Conservation (phyloP, 768 basidiomycete genomes). For the Chiua virens region DNA sequence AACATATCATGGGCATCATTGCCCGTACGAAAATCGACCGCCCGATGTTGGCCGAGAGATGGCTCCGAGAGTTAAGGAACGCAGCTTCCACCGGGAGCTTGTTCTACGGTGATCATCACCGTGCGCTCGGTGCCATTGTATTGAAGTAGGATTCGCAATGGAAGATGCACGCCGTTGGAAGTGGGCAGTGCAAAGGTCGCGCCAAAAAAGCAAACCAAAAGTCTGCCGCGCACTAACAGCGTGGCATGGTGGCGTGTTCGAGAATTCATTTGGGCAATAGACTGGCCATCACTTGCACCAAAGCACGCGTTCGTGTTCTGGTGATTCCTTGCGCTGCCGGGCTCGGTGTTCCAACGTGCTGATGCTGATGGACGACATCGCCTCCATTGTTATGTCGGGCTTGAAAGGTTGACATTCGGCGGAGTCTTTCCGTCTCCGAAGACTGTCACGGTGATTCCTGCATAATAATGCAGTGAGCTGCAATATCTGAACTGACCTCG, state of each 20-base stretch:
- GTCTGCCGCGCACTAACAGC: not conserved
- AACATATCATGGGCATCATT: slow-evolving; percentile 1
- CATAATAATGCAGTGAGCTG: too few relatives aligned
- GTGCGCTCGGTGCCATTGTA: not conserved
- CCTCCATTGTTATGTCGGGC: too few relatives aligned
- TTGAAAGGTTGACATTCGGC: too few relatives aligned
- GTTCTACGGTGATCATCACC: slow-evolving; percentile 2
- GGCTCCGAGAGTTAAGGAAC: slow-evolving; percentile 6
- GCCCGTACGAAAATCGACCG: not conserved
- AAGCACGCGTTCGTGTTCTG: too few relatives aligned
- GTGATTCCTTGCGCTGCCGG: too few relatives aligned
- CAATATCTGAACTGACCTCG: too few relatives aligned
- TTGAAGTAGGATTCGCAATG: not conserved
- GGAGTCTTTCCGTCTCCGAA: too few relatives aligned
- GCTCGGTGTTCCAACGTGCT: too few relatives aligned
- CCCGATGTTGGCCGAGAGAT: not conserved
- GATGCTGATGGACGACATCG: too few relatives aligned
- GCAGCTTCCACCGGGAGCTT: not conserved
- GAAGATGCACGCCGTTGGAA: not conserved
- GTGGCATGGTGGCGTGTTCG: not conserved
- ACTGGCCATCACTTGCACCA: too few relatives aligned
- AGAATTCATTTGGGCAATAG: too few relatives aligned
- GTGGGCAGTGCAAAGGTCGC: not conserved
- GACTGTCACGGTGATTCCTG: too few relatives aligned
- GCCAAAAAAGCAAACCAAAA: not conserved